Evolutionary conservation across 495 filamentous ascomycete species (phyloP), one percentile per base, ranked within the genome.

Genomic region (Penicillium daleae): DNA sequence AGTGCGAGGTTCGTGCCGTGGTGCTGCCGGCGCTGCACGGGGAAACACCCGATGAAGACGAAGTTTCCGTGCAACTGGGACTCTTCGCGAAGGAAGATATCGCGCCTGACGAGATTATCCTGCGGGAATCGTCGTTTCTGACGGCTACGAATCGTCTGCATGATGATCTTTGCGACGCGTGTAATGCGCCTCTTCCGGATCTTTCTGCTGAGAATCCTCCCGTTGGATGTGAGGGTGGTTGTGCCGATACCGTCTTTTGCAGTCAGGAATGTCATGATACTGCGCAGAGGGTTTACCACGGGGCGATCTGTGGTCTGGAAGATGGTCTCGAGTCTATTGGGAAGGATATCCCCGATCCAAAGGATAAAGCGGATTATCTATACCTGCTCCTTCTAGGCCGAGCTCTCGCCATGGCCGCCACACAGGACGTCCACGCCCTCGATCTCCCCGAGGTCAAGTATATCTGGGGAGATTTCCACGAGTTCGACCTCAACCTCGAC

Each of bases 51-150:
- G 52, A 66, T 46, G 33, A 59, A 39, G 29, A 64, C 48, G 76
- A 74, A 42, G 70, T 80, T 40, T 80, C 77, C 56, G 85, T 86
- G 56, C 93, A 97, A 75, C 85, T 97, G 0, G 93, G 93, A 27
- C 82, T 97, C 51, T 97, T 96, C 70, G 93, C 93, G 22, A 92
- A 88, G 70, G 81, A 90, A 60, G 89, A 95, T 66, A 92, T 97
- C 51, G 73, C 78, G 2, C 85, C 91, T 0, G 88, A 87, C 32
- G 92, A 96, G 74, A 80, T 83, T n/a, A 85, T 97, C 22, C 80
- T 97, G 35, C 78, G 82, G 24, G 93, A 97, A 71, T 87, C 85
- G 46, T 91, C 91, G 9, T 79, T 95, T 9, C 77, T 97, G 1
- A 94, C 92, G 5, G 92, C 91, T 39, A 93, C 89, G 63, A 93